Percentiles rank a stretch among this genome's conserved stretches.
Conservation (phyloP, 208 protist species). For the Trypanosoma melophagium region DNA sequence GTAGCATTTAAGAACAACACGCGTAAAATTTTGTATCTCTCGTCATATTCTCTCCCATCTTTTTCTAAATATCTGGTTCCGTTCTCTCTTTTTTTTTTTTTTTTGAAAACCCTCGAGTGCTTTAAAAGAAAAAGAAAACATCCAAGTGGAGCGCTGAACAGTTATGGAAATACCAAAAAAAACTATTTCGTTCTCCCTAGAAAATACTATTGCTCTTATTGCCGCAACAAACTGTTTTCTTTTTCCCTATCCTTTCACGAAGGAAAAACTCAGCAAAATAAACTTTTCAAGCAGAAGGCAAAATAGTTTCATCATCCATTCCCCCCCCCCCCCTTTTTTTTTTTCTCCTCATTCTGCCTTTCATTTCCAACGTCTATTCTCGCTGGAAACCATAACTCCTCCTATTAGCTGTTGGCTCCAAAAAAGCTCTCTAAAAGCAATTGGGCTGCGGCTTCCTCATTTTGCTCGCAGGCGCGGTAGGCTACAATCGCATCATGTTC, state of each 20-base stretch:
- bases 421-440: conserved; percentile 67
- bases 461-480: conserved; percentile 63
- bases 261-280: background rate
- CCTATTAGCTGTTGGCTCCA: conserved; percentile 11
- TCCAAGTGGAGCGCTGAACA: too few species aligned
- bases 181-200: too few species aligned
- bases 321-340: too few species aligned
- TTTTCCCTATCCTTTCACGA: background rate
- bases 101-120: background rate
- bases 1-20: background rate
- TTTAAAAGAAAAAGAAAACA: too few species aligned
- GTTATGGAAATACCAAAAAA: too few species aligned
- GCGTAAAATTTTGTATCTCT: background rate
- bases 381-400: conserved; percentile 6
- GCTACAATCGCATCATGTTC: conserved; percentile 65
- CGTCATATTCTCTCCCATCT: background rate
- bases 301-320: background rate
- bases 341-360: conserved; percentile 19
- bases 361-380: too few species aligned
- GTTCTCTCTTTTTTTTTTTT: background rate
- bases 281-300: background rate
- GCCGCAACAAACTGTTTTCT: background rate
- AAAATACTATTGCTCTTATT: too few species aligned
- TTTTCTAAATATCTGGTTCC: background rate
- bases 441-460: conserved; percentile 78